Evolutionary conservation across 2,329 filamentous ascomycete species (phyloP), one percentile per base, ranked within the genome.

Genomic region (Pseudogymnoascus sp.): DNA sequence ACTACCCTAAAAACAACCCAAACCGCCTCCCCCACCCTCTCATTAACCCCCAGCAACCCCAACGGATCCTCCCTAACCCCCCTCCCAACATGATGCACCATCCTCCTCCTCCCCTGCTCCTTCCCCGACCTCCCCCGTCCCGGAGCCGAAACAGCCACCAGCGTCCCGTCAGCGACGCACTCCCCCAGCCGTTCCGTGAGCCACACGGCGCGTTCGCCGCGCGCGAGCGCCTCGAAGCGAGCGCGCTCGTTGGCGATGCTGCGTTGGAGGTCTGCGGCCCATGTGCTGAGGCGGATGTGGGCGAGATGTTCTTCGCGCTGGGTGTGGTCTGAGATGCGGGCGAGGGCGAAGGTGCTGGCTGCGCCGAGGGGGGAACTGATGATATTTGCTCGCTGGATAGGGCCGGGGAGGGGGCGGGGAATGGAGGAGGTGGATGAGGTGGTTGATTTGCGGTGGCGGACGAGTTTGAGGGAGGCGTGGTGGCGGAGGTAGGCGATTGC

Each of bases 401-500:
- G 63, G 63, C 74, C 63, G 64, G 71, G 66, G 69, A 76, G 60
- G 64, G 71, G 4, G 60, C 9, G 62, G 15, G 66, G 59, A 35
- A 66, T 39, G 13, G 59, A 27, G 27, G 27, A 33, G 60, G 29
- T 55, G 8, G 48, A 55, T 1, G 48, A 55, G 3, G 31, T 27
- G 5, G 48, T 13, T 12, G 48, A 59, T 55, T 76, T 78, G 61
- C 86, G 82, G 87, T 89, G 94, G 59, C 83, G 78, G 10, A 95
- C 74, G 65, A 90, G 87, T 72, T 96, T 97, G 71, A 87, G 87
- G 1, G 91, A 91, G 1, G 91, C 87, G 0, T 87, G 82, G 73
- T 97, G 88, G 29, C 93, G 86, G 60, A 97, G 80, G 80, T 90
- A 92, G 3, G 89, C 82, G 37, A 92, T 83, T 36, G 89, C 92